phyloP scores from a whole-genome alignment of 1,284 basidiomycete species.

The Exsudoporus floridanus region DNA sequence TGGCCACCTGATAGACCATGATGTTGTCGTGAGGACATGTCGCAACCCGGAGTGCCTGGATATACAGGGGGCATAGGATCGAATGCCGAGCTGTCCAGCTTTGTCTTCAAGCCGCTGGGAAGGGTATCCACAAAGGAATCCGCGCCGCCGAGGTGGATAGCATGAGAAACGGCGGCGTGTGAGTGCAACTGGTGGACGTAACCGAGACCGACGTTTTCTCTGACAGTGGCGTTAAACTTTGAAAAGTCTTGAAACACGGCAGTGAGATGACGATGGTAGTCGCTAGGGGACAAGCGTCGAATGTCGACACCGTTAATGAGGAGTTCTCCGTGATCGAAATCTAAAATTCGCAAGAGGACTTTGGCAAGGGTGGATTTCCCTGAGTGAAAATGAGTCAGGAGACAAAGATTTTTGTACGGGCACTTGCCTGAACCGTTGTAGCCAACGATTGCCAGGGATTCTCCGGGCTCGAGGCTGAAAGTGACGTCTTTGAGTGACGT shows the following conservation, averaged over 20 bases:
- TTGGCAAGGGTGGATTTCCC: slow-evolving; percentile 83
- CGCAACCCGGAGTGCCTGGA: slow-evolving; percentile 24
- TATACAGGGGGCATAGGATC: slow-evolving; percentile 47
- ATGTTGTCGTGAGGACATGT: slow-evolving; percentile 36
- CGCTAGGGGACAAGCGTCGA: slow-evolving; percentile 58
- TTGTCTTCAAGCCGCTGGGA: slow-evolving; percentile 66
- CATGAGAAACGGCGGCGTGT: slow-evolving; percentile 53
- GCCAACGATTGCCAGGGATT: slow-evolving; percentile 80
- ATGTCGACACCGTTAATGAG: slow-evolving; percentile 68
- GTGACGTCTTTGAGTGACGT: slow-evolving; percentile 67
- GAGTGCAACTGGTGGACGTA: slow-evolving; percentile 57
- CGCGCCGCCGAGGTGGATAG: slow-evolving; percentile 67
- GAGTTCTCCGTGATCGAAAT: slow-evolving; percentile 65
- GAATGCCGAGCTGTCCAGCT: slow-evolving; percentile 59
- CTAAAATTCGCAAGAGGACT: slow-evolving; percentile 72
- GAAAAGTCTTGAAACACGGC: slow-evolving; percentile 84
- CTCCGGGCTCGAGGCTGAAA: slow-evolving; percentile 68
- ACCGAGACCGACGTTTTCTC: slow-evolving; percentile 79
- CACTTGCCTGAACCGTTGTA: slow-evolving; percentile 73
- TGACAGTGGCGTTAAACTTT: slow-evolving; percentile 69
- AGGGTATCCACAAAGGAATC: slow-evolving; percentile 58
- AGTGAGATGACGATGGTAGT: slow-evolving; percentile 70
- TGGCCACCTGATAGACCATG: slow-evolving; percentile 78
- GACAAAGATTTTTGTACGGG: not conserved
- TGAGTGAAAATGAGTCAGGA: too few species aligned